Base-by-base conservation (phyloP, 2,329 filamentous ascomycete genomes). In the Cercospora brassicicola region DNA sequence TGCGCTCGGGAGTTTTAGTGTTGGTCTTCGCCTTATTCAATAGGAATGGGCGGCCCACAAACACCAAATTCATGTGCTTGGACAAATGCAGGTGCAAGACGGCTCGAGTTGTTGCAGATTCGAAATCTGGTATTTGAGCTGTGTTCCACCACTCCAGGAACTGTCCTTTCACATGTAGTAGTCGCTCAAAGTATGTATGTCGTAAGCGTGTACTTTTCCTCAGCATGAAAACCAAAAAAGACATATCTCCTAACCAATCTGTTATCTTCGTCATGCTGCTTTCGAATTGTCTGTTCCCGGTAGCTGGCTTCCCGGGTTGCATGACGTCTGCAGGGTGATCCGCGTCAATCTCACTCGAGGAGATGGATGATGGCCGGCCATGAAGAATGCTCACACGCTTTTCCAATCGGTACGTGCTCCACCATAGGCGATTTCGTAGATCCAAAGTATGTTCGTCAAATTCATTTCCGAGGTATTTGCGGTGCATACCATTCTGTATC, bases 401-500 rank as follows among this genome's bases (percentile, higher is more conserved):
- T 70, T 88, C 86, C 28, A 86, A 83, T 31, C 69, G 63, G 45
- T 72, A 72, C 2, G 66, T 68, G 1, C 67, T 68, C 71, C 71
- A 72, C 71, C 71, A 72, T 4, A 71, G 39, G 15, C 71, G 55
- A 13, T 67, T 66, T 23, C 71, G 64, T 9, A 70, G 28, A 20
- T 71, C 67, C 28, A 84, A 79, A 68, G 84, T 82, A 31, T 80
- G 79, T 10, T 82, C 77, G 31, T 84, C 82, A 10, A 86, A 78
- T 0, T 80, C 82, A 60, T 82, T 80, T 6, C 68, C 68, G 23
- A 28, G 57, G 28, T 70, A 67, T 36, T 67, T 83, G 55, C 86
- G 79, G 71, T 88, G 86, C 86, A 88, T 87, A 15, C 86, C 86
- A 72, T 88, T 88, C 69, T 87, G 86, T 15, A 88, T 86, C 1